Conservation (phyloP, 176 grass and related monocot genomes). For the Rhynchospora breviuscula region DNA sequence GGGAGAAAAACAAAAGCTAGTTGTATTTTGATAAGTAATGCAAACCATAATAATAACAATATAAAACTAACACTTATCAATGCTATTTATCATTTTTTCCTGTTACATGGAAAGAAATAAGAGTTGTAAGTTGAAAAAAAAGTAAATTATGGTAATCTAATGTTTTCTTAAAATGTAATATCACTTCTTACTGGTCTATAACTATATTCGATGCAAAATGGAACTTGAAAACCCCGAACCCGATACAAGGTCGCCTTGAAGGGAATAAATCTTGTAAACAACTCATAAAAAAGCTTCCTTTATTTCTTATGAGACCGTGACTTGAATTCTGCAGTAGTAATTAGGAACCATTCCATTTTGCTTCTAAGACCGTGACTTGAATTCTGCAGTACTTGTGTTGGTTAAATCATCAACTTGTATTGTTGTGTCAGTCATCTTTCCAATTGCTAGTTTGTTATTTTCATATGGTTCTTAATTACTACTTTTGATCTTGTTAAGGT, state of each 20-base stretch:
- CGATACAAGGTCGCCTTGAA: neutral
- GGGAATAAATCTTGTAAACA: neutral
- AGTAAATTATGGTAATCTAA: too few relatives aligned
- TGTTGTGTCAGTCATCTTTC: neutral
- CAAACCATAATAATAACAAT: too few relatives aligned
- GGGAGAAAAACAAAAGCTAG: too few relatives aligned
- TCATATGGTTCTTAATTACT: neutral
- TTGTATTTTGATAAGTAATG: too few relatives aligned
- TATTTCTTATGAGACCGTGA: neutral
- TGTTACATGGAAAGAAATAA: too few relatives aligned
- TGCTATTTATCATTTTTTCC: neutral
- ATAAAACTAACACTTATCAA: too few relatives aligned
- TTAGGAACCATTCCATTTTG: neutral
- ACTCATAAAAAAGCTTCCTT: neutral
- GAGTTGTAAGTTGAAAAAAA: too few relatives aligned
- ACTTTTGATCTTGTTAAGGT: neutral
- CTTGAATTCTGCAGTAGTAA: neutral
- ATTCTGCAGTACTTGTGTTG: neutral
- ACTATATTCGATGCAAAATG: neutral
- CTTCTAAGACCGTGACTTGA: neutral
- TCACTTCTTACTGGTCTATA: neutral
- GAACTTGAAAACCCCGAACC: neutral
- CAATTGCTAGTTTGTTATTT: neutral
- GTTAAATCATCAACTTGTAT: neutral
- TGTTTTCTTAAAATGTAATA: neutral